A percentile compares a stretch with the other conserved stretches of the same genome.
phyloP scores from a whole-genome alignment of 768 basidiomycete genomes.

The Lentinus brumalis region DNA sequence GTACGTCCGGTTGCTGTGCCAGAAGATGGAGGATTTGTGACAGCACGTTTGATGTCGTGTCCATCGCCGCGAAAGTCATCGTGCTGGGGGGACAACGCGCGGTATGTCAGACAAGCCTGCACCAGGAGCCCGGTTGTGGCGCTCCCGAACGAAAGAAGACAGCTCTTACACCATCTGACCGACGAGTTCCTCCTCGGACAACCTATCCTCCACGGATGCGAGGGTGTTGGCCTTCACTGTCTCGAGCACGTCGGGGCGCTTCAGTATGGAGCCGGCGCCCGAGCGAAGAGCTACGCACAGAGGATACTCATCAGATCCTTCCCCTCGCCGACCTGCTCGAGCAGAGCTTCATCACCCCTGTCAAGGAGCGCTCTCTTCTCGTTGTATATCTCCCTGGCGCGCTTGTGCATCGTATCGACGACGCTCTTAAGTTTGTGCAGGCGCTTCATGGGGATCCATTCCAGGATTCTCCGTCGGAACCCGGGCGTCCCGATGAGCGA shows the following conservation, averaged over 20 bases:
- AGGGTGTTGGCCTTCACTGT: conserved; percentile 27
- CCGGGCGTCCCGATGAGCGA: conserved; percentile 42
- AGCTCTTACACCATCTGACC: conserved; percentile 31
- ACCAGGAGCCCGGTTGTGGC: background rate
- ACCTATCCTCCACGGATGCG: conserved; percentile 21
- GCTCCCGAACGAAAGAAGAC: background rate
- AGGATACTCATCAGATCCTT: conserved; percentile 52
- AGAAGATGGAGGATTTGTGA: conserved; percentile 21
- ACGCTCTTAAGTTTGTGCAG: conserved; percentile 47
- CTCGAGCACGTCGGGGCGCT: background rate
- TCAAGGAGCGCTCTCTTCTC: conserved; percentile 36
- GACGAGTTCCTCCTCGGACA: conserved; percentile 30
- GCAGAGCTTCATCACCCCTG: conserved; percentile 27
- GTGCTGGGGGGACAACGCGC: conserved; percentile 3
- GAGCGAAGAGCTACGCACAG: background rate
- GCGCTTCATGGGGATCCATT: conserved; percentile 40
- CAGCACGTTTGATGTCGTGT: conserved; percentile 25
- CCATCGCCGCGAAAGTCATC: conserved; percentile 23
- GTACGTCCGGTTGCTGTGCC: conserved; percentile 16
- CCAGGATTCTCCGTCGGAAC: conserved; percentile 46
- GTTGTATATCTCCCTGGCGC: conserved; percentile 42
- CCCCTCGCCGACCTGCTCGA: conserved; percentile 30
- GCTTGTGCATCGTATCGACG: conserved; percentile 50
- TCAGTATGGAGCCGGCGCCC: background rate
- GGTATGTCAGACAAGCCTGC: background rate